Conservation (phyloP, 192 early-diverging fungal species). For the Coemansia sp. region DNA sequence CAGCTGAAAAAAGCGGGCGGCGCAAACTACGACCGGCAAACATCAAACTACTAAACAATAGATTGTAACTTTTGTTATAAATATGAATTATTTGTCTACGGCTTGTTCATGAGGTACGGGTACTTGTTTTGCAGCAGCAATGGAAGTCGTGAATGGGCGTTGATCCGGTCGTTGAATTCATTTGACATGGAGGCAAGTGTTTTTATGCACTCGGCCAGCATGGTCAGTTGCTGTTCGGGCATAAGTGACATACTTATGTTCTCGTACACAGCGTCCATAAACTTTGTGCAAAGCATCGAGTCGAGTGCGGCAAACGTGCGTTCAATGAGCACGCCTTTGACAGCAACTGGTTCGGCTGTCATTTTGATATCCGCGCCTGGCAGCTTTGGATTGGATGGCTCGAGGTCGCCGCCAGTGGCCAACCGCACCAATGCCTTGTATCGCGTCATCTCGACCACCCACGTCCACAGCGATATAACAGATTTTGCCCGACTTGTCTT, state of each 20-base stretch:
- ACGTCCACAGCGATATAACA: slow-evolving; percentile 35
- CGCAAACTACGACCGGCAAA: slow-evolving; percentile 53
- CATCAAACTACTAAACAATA: slow-evolving; percentile 39
- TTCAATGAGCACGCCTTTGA: slow-evolving; percentile 35
- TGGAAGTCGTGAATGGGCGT: slow-evolving; percentile 15
- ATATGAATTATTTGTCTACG: neutral
- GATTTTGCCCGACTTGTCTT: slow-evolving; percentile 33
- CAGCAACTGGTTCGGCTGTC: slow-evolving; percentile 22
- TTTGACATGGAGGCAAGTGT: slow-evolving; percentile 20
- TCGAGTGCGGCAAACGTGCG: slow-evolving; percentile 42
- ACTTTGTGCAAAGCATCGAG: slow-evolving; percentile 17
- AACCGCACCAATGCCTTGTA: slow-evolving; percentile 45
- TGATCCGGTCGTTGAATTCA: slow-evolving; percentile 27
- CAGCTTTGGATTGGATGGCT: neutral
- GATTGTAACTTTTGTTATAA: neutral
- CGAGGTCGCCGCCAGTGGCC: slow-evolving; percentile 31
- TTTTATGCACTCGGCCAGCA: slow-evolving; percentile 44
- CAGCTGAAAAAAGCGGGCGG: slow-evolving; percentile 69
- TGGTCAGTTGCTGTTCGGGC: slow-evolving; percentile 37
- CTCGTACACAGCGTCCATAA: slow-evolving; percentile 32
- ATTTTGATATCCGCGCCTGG: slow-evolving; percentile 38
- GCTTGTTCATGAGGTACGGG: slow-evolving; percentile 37
- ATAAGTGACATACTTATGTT: slow-evolving; percentile 22
- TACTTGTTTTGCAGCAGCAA: slow-evolving; percentile 42
- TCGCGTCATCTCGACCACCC: slow-evolving; percentile 43